A percentile compares a stretch with the other conserved stretches of the same genome.
Evolutionary conservation across 2,329 filamentous ascomycete species (phyloP).

Genomic region (Curvularia verruculosa): DNA sequence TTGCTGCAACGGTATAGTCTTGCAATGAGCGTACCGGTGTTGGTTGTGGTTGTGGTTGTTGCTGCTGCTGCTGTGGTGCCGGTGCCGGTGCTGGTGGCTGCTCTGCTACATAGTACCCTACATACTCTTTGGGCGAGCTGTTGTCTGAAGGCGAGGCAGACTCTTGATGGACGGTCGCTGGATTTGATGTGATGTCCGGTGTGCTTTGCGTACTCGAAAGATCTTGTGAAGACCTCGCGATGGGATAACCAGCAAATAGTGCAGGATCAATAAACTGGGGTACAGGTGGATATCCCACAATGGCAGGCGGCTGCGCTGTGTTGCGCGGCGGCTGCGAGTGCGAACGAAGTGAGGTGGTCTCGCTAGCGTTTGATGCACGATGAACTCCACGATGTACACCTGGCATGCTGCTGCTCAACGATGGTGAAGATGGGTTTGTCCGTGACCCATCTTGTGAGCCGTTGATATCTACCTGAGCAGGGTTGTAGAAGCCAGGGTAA

Average conservation of each 20-base stretch:
- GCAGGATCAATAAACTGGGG: slow-evolving; percentile 42
- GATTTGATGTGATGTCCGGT: slow-evolving; percentile 32
- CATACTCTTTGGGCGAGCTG: slow-evolving; percentile 57
- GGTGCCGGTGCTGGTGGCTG: slow-evolving; percentile 34
- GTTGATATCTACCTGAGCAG: slow-evolving; percentile 44
- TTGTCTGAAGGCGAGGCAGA: slow-evolving; percentile 32
- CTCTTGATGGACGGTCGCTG: slow-evolving; percentile 28
- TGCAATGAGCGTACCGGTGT: slow-evolving; percentile 44
- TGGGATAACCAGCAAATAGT: slow-evolving; percentile 41
- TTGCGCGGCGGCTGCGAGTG: slow-evolving; percentile 58
- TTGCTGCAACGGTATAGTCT: slow-evolving; percentile 44
- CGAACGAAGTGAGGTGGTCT: slow-evolving; percentile 52
- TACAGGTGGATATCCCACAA: slow-evolving; percentile 50
- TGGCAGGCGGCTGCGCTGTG: slow-evolving; percentile 47
- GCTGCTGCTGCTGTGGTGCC: neutral
- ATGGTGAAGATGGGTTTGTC: slow-evolving; percentile 58
- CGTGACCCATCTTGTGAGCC: slow-evolving; percentile 51
- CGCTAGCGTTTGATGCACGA: slow-evolving; percentile 53
- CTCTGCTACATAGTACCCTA: slow-evolving; percentile 57
- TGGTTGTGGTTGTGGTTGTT: slow-evolving; percentile 44
- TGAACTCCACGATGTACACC: slow-evolving; percentile 52
- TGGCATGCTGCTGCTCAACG: slow-evolving; percentile 52
- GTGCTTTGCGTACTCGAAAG: slow-evolving; percentile 24
- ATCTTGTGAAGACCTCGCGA: slow-evolving; percentile 44
- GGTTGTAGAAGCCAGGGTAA: slow-evolving; percentile 53